phyloP scores from a whole-genome alignment of 352 stramenopile species.

The Phytophthora idaei region DNA sequence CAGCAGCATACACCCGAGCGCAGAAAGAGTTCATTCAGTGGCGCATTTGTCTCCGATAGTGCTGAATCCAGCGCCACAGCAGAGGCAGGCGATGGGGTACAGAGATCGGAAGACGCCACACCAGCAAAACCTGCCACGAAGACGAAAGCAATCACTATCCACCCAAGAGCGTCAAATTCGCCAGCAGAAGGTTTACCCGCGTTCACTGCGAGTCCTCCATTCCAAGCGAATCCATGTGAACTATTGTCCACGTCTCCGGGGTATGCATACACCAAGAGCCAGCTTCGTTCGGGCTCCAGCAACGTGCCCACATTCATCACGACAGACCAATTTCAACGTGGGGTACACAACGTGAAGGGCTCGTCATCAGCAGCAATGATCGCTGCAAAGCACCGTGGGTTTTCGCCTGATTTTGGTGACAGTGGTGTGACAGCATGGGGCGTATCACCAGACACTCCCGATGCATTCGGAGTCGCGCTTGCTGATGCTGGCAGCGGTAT shows the following conservation, averaged over 20 bases:
- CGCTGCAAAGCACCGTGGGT: constrained; percentile 45
- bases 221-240: constrained; percentile 71
- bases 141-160: constrained; percentile 25
- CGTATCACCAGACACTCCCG: constrained; percentile 67
- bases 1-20: constrained; percentile 25
- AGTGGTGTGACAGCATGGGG: constrained; percentile 63
- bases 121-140: constrained; percentile 3
- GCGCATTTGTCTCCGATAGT: constrained; percentile 45
- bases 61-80: constrained; percentile 11
- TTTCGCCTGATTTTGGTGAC: constrained; percentile 72
- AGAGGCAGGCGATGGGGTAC: constrained; percentile 24
- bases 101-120: neutral
- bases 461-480: constrained; percentile 66
- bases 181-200: constrained; percentile 28
- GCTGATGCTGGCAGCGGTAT: constrained; percentile 31
- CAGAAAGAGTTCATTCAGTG: constrained; percentile 53
- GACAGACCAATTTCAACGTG: constrained; percentile 53
- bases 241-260: constrained; percentile 74
- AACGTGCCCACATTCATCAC: constrained; percentile 62
- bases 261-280: constrained; percentile 79
- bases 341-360: constrained; percentile 28
- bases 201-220: constrained; percentile 62
- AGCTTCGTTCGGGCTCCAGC: constrained; percentile 47
- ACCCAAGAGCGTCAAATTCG: constrained; percentile 1
- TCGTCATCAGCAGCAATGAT: constrained; percentile 23